Base-by-base conservation (phyloP, 2,329 filamentous ascomycete species). In the Phyllosticta ampelicida region DNA sequence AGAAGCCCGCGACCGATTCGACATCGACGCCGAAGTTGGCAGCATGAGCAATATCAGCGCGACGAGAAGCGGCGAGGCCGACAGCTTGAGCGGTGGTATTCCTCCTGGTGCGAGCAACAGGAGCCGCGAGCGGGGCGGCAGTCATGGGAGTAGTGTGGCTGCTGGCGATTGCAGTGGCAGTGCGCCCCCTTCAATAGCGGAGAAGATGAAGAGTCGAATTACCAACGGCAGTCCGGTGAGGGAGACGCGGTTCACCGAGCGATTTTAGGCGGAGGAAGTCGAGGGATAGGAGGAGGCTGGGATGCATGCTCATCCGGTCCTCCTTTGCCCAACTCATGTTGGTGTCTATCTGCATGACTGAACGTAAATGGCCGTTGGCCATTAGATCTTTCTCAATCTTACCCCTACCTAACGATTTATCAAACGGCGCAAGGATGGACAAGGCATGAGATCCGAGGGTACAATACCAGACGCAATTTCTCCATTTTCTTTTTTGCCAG, bases 1-100 rank as follows among this genome's bases (percentile, higher is more conserved):
- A 59, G 80, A 82, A 68, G 77, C 75, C 9, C 72, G 73, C 60
- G 77, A 80, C 20, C 20, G 13, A 11, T 44, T 48, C 28, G 29
- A 36, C 9, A 16, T 5, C 21, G 49, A 20, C 21, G 19, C 19
- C 49, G 49, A 26, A 9, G 49, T 26, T 10, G 49, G 21, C 49
- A 26, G 21, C 18, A 51, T 20, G 44, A 19, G 44, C 18, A 16
- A 16, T 5, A 11, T 5, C 13, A 16, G 44, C 19, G 49, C 19
- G 13, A 26, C 49, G 19, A 18, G 55, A 36, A 18, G 29, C 11
- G 18, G 19, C 48, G 51, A 70, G 68, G n/a, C 71, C 72, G 2
- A 63, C 64, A 6, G 68, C 61, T 6, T 67, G 30, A 23, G 9
- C 13, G 53, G 48, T 19, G 20, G 49, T 10, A 16, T 11, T 2